Evolutionary conservation across 2,329 filamentous ascomycete genomes (phyloP).

Genomic region (Aspergillus nomiae): DNA sequence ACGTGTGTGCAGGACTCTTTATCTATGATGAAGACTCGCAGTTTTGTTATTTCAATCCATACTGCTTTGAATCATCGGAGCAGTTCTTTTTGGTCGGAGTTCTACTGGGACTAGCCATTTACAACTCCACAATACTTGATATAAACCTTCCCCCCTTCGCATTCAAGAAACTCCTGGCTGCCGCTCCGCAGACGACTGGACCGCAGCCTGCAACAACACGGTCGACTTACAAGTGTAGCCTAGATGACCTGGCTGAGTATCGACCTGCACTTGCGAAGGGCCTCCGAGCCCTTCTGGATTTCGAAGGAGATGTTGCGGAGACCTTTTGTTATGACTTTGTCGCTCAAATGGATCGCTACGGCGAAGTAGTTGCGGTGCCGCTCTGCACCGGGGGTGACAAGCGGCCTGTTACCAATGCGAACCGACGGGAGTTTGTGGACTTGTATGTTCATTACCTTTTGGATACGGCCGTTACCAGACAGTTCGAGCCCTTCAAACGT

Average conservation of each 20-base stretch:
- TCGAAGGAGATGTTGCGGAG: conserved; percentile 77
- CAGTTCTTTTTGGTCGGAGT: conserved; percentile 91
- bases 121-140: conserved; percentile 92
- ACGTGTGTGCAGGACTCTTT: conserved; percentile 69
- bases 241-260: conserved; percentile 83
- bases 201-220: conserved; percentile 59
- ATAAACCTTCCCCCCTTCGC: conserved; percentile 85
- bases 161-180: conserved; percentile 81
- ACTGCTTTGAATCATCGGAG: conserved; percentile 85
- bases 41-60: conserved; percentile 91
- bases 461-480: conserved; percentile 73
- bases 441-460: conserved; percentile 79
- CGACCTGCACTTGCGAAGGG: conserved; percentile 75
- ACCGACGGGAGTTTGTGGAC: conserved; percentile 83
- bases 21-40: conserved; percentile 87
- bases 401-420: conserved; percentile 77
- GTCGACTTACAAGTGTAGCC: conserved; percentile 67
- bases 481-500: conserved; percentile 91
- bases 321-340: conserved; percentile 84
- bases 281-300: conserved; percentile 75
- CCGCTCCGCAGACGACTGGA: conserved; percentile 65
- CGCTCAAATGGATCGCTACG: conserved; percentile 75
- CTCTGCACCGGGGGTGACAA: conserved; percentile 74
- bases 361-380: conserved; percentile 65
- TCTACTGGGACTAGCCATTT: conserved; percentile 84